Evolutionary conservation across 495 filamentous ascomycete species (phyloP).

Genomic region (Trichocladium uniseriatum): DNA sequence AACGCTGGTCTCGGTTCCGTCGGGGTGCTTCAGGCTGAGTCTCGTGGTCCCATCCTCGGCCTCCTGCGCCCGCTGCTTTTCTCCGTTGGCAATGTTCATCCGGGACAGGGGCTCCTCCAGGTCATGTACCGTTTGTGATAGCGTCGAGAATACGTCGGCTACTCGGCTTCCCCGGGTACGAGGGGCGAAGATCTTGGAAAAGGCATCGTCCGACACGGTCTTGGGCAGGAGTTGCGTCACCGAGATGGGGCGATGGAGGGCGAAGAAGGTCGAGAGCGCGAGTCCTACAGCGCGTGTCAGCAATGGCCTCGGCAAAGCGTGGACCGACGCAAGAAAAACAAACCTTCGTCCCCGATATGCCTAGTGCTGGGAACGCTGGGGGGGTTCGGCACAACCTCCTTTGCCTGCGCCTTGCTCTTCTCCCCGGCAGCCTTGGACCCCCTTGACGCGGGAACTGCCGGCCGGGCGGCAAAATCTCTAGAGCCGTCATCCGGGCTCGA

Average conservation of each 20-base stretch:
- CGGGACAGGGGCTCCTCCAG: slow-evolving; percentile 54
- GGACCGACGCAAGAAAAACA: slow-evolving; percentile 11
- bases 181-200: slow-evolving; percentile 68
- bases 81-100: slow-evolving; percentile 9
- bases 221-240: slow-evolving; percentile 71
- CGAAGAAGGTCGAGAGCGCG: slow-evolving; percentile 85
- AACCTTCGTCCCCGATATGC: slow-evolving; percentile 66
- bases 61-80: slow-evolving; percentile 20
- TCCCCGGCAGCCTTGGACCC: slow-evolving; percentile 29
- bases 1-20: slow-evolving; percentile 38
- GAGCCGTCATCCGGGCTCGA: slow-evolving; percentile 46
- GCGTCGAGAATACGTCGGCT: slow-evolving; percentile 66
- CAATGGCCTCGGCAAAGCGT: too few species aligned
- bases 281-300: slow-evolving; percentile 49
- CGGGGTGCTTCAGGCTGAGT: slow-evolving; percentile 40
- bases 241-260: slow-evolving; percentile 88
- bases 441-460: slow-evolving; percentile 30
- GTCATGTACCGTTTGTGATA: slow-evolving; percentile 60
- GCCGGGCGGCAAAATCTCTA: slow-evolving; percentile 36
- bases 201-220: slow-evolving; percentile 58
- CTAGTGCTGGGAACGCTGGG: slow-evolving; percentile 81
- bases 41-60: slow-evolving; percentile 26
- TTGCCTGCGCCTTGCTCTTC: slow-evolving; percentile 39
- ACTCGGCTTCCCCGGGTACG: slow-evolving; percentile 43
- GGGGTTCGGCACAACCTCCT: slow-evolving; percentile 41